phyloP scores from a whole-genome alignment of 179 eudicot genomes.

The Spinacia oleracea region DNA sequence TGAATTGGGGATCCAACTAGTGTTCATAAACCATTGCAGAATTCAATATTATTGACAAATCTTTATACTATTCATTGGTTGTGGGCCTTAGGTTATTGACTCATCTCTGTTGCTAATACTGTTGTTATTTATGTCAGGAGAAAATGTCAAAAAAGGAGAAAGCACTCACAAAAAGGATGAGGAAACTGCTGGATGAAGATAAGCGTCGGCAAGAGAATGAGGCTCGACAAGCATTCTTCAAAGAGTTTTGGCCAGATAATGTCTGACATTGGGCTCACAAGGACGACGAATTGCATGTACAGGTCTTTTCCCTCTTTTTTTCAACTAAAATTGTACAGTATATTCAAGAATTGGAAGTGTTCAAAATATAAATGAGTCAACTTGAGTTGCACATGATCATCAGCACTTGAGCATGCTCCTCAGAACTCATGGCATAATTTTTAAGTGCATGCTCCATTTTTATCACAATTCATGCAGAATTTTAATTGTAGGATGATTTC shows the following conservation, averaged over 20 bases:
- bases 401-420: neutral
- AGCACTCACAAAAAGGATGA: constrained; percentile 61
- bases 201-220: constrained; percentile 72
- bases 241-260: constrained; percentile 95
- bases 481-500: neutral
- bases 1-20: neutral
- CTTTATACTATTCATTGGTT: neutral
- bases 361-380: neutral
- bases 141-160: constrained; percentile 49
- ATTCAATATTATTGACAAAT: no score
- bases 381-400: no score
- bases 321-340: neutral
- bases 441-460: neutral
- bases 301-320: neutral
- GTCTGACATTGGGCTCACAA: constrained; percentile 42
- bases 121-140: constrained; percentile 35
- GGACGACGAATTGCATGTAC: neutral
- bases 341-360: neutral
- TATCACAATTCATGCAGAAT: neutral
- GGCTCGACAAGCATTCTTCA: constrained; percentile 69
- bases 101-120: neutral
- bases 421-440: neutral
- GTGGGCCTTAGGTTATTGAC: neutral
- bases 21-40: neutral
- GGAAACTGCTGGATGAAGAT: constrained; percentile 65